Percentiles rank a stretch among this genome's conserved stretches.
Conservation (phyloP, 2,329 filamentous ascomycete species). For the Pyricularia pennisetigena region DNA sequence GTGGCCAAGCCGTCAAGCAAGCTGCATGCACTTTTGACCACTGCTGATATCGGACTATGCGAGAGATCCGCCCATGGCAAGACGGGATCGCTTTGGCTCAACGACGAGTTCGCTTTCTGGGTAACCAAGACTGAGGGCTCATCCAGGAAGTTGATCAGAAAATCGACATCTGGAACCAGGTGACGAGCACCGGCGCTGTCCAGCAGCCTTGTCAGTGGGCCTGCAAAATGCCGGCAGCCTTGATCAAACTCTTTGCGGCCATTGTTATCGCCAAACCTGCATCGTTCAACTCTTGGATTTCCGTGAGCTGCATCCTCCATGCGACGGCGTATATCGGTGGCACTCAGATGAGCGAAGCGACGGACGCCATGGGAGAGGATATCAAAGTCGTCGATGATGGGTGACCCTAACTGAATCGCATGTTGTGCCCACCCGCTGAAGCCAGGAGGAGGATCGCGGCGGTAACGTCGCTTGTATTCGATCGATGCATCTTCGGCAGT, state of each 20-base stretch:
- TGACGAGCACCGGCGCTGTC: slow-evolving; percentile 16
- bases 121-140: slow-evolving; percentile 32
- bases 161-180: slow-evolving; percentile 25
- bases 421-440: slow-evolving; percentile 36
- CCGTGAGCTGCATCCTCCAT: background rate
- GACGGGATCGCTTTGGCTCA: background rate
- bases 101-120: background rate
- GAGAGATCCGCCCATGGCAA: slow-evolving; percentile 17
- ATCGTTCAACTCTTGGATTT: background rate
- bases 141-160: slow-evolving; percentile 38
- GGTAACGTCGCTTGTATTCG: slow-evolving; percentile 35
- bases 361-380: slow-evolving; percentile 5
- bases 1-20: background rate
- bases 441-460: slow-evolving; percentile 30
- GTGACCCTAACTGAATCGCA: slow-evolving; percentile 18
- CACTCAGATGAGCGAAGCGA: background rate
- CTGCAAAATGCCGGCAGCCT: slow-evolving; percentile 19
- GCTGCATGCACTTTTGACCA: slow-evolving; percentile 20
- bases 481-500: slow-evolving; percentile 16
- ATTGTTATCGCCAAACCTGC: background rate
- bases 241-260: slow-evolving; percentile 20
- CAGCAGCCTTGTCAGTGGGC: slow-evolving; percentile 20
- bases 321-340: background rate
- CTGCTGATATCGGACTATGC: slow-evolving; percentile 18
- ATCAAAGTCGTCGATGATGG: slow-evolving; percentile 10